phyloP scores from a whole-genome alignment of 257 asterid genomes.

The Primulina huaijiensis region DNA sequence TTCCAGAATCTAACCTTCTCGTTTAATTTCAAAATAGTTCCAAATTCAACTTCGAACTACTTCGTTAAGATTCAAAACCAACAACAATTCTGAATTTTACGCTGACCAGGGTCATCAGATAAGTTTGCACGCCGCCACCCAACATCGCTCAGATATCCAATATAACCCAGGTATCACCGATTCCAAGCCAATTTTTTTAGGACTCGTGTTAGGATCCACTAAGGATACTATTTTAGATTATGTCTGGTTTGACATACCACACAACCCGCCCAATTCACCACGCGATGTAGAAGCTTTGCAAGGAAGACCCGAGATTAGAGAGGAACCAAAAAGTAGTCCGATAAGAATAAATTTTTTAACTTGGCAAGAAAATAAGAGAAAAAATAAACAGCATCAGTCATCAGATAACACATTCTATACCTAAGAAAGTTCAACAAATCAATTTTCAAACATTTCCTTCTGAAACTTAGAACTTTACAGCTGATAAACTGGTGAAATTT shows the following conservation, averaged over 20 bases:
- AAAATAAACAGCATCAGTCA: slow-evolving; percentile 3
- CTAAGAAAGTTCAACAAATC: slow-evolving; percentile 17
- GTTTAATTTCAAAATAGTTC: too few species aligned
- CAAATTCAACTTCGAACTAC: too few species aligned
- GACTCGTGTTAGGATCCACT: not conserved
- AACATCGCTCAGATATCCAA: not conserved
- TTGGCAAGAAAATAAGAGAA: slow-evolving; percentile 15
- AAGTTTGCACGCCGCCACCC: not conserved
- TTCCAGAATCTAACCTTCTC: too few species aligned
- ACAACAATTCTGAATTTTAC: too few species aligned
- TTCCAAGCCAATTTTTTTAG: slow-evolving; percentile 1
- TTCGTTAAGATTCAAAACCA: too few species aligned
- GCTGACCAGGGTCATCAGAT: not conserved
- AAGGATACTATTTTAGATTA: not conserved
- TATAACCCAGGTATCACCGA: slow-evolving; percentile 9
- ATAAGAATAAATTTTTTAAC: not conserved
- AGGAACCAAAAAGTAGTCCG: not conserved
- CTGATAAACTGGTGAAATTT: slow-evolving; percentile 8
- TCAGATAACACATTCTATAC: not conserved
- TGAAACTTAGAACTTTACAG: not conserved
- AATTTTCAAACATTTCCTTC: slow-evolving; percentile 9
- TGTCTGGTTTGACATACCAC: not conserved
- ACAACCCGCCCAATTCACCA: slow-evolving; percentile 8
- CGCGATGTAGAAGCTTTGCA: not conserved
- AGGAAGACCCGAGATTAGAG: not conserved